phyloP scores from a whole-genome alignment of 805 yeast genomes.

The Saccharomycopsis oosterbeekiorum region DNA sequence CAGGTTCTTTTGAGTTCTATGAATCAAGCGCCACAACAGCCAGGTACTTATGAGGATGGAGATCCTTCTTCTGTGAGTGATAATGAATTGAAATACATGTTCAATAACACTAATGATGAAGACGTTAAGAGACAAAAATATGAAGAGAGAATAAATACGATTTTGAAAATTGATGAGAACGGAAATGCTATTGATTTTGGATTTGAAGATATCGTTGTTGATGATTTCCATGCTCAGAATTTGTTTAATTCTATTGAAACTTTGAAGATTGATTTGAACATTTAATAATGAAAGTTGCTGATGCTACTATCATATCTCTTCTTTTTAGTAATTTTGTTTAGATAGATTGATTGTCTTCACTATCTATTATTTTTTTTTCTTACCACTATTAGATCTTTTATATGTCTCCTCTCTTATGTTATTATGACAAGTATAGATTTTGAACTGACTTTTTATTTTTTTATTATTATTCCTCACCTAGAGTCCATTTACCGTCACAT shows the following conservation, averaged over 20 bases:
- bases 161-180: constrained; percentile 11
- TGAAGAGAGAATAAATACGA: constrained; percentile 77
- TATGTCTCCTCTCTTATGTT: background rate
- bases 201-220: constrained; percentile 13
- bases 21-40: background rate
- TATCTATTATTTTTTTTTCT: background rate
- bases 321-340: background rate
- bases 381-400: background rate
- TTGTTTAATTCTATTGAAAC: constrained; percentile 16
- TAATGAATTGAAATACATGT: background rate
- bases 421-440: background rate
- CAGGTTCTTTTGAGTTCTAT: background rate
- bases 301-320: background rate
- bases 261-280: constrained; percentile 15
- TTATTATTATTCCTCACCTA: background rate
- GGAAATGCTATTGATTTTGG: constrained; percentile 1
- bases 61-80: background rate
- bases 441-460: background rate
- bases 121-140: constrained; percentile 52
- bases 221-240: constrained; percentile 17
- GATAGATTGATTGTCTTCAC: background rate
- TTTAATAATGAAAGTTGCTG: background rate
- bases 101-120: background rate
- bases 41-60: background rate
- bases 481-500: background rate